These are phyloP conservation scores for Arctostaphylos glauca DNA, from an alignment of 148 eudicot species.

Conservation along the genomic window DNA sequence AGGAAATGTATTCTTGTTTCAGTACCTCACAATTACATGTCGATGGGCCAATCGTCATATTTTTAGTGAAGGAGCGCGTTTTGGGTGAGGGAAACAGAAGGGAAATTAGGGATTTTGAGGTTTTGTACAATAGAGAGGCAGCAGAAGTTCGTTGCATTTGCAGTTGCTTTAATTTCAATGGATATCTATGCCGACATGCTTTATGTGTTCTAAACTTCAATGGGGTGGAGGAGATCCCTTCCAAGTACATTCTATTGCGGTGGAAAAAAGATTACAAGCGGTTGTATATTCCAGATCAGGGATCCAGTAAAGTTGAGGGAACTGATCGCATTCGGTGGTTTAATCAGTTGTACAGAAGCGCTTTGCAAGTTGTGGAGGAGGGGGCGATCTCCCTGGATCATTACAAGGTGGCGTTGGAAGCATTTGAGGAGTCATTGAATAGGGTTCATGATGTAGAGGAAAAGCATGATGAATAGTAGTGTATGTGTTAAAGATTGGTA, in stretches of 20 bases:
- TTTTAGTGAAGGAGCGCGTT: conserved; percentile 67
- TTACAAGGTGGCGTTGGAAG: conserved; percentile 59
- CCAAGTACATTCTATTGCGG: conserved; percentile 58
- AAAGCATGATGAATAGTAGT: conserved; percentile 30
- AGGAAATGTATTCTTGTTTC: conserved; percentile 82
- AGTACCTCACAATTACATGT: conserved; percentile 60
- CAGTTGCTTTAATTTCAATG: conserved; percentile 70
- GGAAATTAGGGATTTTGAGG: conserved; percentile 66
- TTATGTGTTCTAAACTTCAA: conserved; percentile 67
- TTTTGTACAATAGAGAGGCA: conserved; percentile 53
- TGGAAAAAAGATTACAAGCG: conserved; percentile 78
- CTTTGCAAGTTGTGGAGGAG: conserved; percentile 76
- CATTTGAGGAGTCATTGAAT: conserved; percentile 61
- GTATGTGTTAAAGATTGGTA: not conserved
- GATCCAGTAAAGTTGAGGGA: conserved; percentile 28
- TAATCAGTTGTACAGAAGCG: conserved; percentile 59
- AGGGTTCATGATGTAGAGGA: conserved; percentile 59
- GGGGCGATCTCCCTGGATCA: conserved; percentile 70
- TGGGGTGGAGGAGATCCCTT: conserved; percentile 69
- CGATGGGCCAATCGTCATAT: conserved; percentile 55
- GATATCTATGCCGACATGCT: conserved; percentile 74
- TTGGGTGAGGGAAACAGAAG: conserved; percentile 51
- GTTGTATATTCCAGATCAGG: conserved; percentile 34
- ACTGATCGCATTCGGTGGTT: conserved; percentile 41
- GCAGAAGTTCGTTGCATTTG: conserved; percentile 74